phyloP scores from a whole-genome alignment of 768 basidiomycete species.

The Agrocybe praecox region DNA sequence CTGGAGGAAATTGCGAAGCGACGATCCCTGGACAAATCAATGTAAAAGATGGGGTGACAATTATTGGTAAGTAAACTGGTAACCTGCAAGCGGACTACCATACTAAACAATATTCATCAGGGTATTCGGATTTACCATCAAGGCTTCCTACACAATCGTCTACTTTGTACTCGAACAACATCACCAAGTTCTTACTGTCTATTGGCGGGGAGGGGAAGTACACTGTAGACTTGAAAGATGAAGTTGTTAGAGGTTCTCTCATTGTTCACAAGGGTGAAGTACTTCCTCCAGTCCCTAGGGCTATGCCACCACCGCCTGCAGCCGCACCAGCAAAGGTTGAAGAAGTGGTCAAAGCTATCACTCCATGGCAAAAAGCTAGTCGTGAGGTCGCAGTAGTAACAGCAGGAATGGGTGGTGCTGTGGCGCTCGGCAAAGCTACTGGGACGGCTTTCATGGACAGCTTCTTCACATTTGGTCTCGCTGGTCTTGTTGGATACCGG shows the following conservation, averaged over 20 bases:
- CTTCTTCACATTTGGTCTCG: slow-evolving; percentile 88
- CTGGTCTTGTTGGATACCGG: slow-evolving; percentile 80
- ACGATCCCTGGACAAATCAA: slow-evolving; percentile 77
- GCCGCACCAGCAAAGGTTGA: slow-evolving; percentile 50
- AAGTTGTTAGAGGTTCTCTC: slow-evolving; percentile 82
- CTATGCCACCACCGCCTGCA: slow-evolving; percentile 60
- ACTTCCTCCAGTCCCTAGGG: slow-evolving; percentile 69
- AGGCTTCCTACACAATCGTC: slow-evolving; percentile 88
- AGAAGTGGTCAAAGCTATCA: slow-evolving; percentile 61
- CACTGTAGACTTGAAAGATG: slow-evolving; percentile 73
- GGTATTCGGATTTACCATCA: slow-evolving; percentile 86
- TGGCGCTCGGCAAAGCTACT: slow-evolving; percentile 80
- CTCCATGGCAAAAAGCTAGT: slow-evolving; percentile 83
- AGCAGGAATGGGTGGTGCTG: slow-evolving; percentile 70
- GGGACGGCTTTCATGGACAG: slow-evolving; percentile 85
- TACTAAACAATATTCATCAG: slow-evolving; percentile 33
- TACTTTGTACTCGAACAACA: slow-evolving; percentile 89
- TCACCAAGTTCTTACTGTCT: slow-evolving; percentile 86
- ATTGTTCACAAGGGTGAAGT: slow-evolving; percentile 69
- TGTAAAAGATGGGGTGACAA: slow-evolving; percentile 74
- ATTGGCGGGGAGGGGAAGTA: slow-evolving; percentile 68
- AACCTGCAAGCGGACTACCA: slow-evolving; percentile 1
- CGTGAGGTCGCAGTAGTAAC: slow-evolving; percentile 76
- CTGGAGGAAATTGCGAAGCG: slow-evolving; percentile 88
- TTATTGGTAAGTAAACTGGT: slow-evolving; percentile 58